Base-by-base conservation (phyloP, 345 rosid genomes). In the Eucalyptus curtisii region DNA sequence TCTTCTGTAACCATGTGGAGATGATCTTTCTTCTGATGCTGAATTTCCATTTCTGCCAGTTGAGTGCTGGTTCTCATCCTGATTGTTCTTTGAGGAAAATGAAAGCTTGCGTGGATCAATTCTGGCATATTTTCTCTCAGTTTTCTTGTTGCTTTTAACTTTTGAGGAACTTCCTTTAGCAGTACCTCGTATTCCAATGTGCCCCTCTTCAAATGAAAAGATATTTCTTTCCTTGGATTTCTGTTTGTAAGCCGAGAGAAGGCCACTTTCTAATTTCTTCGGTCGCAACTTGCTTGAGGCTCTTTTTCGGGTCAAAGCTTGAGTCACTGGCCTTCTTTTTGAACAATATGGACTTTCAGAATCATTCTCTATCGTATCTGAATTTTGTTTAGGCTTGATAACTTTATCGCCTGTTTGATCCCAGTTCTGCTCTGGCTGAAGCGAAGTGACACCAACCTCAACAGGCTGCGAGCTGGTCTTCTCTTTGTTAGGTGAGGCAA, bases 351-450 rank as follows among this genome's bases (percentile, higher is more conserved):
- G 96, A 91, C 90, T 93, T 90, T 95, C 97, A 86, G 98, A 93
- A 92, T 94, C 99, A 86, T 94, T 93, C 95, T 97, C 99, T 86
- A 95, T 95, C 47, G 96, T 91, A 90, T 97, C 99, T 87, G 99
- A 95, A 90, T 87, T 89, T 89, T 93, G 94, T 88, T 91, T 91
- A 81, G 90, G 94, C 89, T 91, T 94, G 90, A 87, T 84, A 90
- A 40, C 88, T 85, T 86, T 88, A 88, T 90, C 94, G 86, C 49
- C 86, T 33, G 89, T 88, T 88, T 89, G 87, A 85, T 88, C 90
- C 86, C 89, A 89, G 49, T 82, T 89, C 86, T 91, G 87, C 86
- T 89, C 91, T 86, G 90, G 89, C 90, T 90, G 93, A 68, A 82
- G 91, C 86, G 90, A 91, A 68, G 91, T 90, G 66, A 87, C 92